Evolutionary conservation across 2,329 filamentous ascomycete genomes (phyloP), one percentile per base, ranked within the genome.

Genomic region (Penicillium oxalicum): DNA sequence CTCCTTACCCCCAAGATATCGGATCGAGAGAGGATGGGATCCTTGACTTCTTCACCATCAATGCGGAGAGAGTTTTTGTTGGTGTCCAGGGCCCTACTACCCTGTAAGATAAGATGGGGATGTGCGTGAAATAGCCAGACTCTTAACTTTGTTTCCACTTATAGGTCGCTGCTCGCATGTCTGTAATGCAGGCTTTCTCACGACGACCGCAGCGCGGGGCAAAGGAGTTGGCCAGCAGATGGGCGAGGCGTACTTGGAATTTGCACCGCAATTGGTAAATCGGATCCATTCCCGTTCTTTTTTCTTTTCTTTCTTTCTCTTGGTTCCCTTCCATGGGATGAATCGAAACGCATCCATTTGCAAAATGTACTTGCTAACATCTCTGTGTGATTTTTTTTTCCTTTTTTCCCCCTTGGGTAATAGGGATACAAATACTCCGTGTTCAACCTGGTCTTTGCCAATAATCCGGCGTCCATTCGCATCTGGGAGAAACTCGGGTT

Each of bases 381-480:
- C 25, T 12, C 25, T 25, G 9, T 12, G 7, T 11, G n/a, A 0
- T 5, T 9, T 18, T 40, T 54, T 47, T 8, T 9, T 5, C 4
- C 26, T 12, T 12, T 43, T 7, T 34, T 35, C 3, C 13, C 12
- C 9, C 6, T 27, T 9, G 5, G 24, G 24, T 4, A n/a, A 37
- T 43, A 70, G 68, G 68, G 68, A 37, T 70, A 70, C 55, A 69
- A 61, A 56, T 70, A 70, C 54, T 70, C 67, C 9, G 68, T 70
- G 9, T 70, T 70, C 53, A 70, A 70, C 48, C 57, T 70, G 13
- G 68, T 70, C 4, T 70, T 70, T 44, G 68, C 62, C 13, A 70
- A 70, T 34, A 70, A 70, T 45, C 58, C 63, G 6, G 68, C 67
- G 8, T 70, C 67, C 0, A 61, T 69, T 47, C 62, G 60, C 18